Conservation (phyloP, 2,329 filamentous ascomycete species). For the Colletotrichum limetticola region DNA sequence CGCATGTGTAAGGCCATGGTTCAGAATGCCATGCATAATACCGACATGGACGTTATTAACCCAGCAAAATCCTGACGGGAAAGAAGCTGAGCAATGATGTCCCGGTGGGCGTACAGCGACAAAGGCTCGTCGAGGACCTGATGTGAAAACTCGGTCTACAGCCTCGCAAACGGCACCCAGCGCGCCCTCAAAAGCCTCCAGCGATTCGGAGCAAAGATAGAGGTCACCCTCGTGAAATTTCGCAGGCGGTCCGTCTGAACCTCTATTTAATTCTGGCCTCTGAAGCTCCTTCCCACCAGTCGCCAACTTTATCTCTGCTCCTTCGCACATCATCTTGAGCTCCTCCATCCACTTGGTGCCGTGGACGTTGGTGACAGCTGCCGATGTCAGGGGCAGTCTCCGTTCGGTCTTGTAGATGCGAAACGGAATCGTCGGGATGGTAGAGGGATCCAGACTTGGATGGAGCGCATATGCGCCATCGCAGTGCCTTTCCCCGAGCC, state of each 20-base stretch:
- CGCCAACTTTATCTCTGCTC: slow-evolving; percentile 81
- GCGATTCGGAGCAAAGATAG: slow-evolving; percentile 87
- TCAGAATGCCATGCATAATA: slow-evolving; percentile 87
- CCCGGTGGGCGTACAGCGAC: slow-evolving; percentile 93
- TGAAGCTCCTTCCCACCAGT: slow-evolving; percentile 81
- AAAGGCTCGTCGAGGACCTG: slow-evolving; percentile 80
- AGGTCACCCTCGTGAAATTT: slow-evolving; percentile 89
- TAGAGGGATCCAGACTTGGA: slow-evolving; percentile 66
- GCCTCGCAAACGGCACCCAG: slow-evolving; percentile 94
- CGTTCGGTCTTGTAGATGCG: slow-evolving; percentile 85
- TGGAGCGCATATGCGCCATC: slow-evolving; percentile 76
- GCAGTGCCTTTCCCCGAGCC: slow-evolving; percentile 83
- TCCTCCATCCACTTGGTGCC: slow-evolving; percentile 95
- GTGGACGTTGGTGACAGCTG: slow-evolving; percentile 89
- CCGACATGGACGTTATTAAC: slow-evolving; percentile 98
- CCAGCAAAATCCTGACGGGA: slow-evolving; percentile 98
- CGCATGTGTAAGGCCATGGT: slow-evolving; percentile 89
- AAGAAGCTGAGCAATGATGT: slow-evolving; percentile 91
- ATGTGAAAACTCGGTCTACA: slow-evolving; percentile 82
- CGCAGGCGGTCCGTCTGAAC: slow-evolving; percentile 54
- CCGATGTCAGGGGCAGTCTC: slow-evolving; percentile 75
- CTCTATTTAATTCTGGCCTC: slow-evolving; percentile 71
- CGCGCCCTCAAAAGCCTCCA: slow-evolving; percentile 89
- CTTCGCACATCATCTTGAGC: slow-evolving; percentile 83
- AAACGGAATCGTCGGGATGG: slow-evolving; percentile 76